Evolutionary conservation across 306 rosid species (phyloP).

Genomic region (Quercus bicolor): DNA sequence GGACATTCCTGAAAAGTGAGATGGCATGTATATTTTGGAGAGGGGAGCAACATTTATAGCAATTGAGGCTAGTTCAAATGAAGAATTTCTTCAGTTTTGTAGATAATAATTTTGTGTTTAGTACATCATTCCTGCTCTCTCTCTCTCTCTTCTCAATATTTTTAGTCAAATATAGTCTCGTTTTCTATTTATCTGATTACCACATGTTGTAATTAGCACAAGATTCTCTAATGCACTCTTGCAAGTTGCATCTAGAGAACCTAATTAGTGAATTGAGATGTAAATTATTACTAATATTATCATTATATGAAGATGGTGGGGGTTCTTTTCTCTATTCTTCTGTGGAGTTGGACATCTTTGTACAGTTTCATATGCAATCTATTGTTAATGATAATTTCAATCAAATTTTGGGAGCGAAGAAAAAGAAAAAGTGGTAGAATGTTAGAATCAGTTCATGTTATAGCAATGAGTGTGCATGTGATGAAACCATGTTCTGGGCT

Average conservation of each 20-base stretch:
- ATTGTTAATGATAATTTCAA: no score
- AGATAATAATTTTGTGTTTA: constrained; percentile 17
- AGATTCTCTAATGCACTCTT: not conserved
- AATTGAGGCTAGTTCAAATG: not conserved
- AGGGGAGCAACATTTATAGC: not conserved
- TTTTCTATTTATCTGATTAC: not conserved
- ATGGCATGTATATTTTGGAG: not conserved
- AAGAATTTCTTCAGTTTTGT: constrained; percentile 13
- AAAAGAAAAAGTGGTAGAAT: not conserved
- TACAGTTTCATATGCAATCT: no score
- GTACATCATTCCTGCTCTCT: not conserved
- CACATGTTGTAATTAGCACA: not conserved
- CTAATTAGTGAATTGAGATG: no score
- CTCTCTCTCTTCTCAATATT: not conserved
- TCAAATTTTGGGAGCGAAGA: no score
- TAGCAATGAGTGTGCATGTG: not conserved
- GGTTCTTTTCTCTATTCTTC: no score
- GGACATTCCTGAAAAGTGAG: not conserved
- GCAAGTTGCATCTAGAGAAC: no score
- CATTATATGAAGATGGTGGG: no score
- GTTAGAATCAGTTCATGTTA: not conserved
- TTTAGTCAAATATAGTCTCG: not conserved
- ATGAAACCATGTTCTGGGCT: no score
- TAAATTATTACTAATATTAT: no score
- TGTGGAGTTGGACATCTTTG: no score